A percentile compares a stretch with the other conserved stretches of the same genome.
Evolutionary conservation across 169 alveolate genomes (phyloP).

Genomic region (Plasmodium coatneyi): DNA sequence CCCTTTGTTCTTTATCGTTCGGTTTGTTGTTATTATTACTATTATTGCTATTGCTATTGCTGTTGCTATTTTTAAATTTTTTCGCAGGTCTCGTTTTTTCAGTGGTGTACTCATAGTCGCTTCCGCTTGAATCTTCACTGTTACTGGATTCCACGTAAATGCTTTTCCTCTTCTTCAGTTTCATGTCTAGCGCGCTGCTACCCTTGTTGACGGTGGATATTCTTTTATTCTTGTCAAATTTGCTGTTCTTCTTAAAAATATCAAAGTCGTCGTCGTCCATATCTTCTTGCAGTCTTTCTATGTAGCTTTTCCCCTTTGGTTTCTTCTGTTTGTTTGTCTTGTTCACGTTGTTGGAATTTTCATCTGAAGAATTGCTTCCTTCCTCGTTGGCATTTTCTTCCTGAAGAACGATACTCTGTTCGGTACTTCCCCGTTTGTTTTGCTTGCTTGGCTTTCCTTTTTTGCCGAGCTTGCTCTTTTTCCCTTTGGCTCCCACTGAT

Average conservation of each 20-base stretch:
- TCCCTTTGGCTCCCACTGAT: not conserved
- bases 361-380: not conserved
- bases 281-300: constrained; percentile 42
- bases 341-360: not conserved
- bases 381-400: not conserved
- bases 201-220: constrained; percentile 16
- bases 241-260: constrained; percentile 48
- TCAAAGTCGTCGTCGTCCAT: constrained; percentile 74
- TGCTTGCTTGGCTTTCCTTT: not conserved
- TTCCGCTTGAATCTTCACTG: constrained; percentile 48
- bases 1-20: not conserved
- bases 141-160: constrained; percentile 56
- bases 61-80: constrained; percentile 18
- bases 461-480: not conserved
- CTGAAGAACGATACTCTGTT: not conserved
- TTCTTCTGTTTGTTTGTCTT: not conserved
- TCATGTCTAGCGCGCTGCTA: constrained; percentile 11
- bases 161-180: constrained; percentile 54
- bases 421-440: not conserved
- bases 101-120: constrained; percentile 60
- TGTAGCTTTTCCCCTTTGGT: constrained; percentile 35
- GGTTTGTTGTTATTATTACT: not conserved
- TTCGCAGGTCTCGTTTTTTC: constrained; percentile 26
- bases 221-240: constrained; percentile 51
- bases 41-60: not conserved